phyloP scores from a whole-genome alignment of 2,329 filamentous ascomycete genomes.

The Xylariaceae sp. region DNA sequence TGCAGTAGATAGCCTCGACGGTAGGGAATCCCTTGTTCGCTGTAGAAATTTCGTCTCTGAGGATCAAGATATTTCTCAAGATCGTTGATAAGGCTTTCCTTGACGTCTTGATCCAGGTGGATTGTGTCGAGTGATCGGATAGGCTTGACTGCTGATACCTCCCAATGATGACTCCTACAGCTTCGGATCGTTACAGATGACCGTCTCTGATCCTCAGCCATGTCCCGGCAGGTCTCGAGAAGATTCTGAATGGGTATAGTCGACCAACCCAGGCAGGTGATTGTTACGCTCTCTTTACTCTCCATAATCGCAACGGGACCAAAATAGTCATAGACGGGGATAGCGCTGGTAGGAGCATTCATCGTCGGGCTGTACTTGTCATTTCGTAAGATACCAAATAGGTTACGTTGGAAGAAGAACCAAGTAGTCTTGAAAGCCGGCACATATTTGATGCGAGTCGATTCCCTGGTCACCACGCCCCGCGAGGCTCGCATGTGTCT shows the following conservation, averaged over 20 bases:
- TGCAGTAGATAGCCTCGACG: constrained; percentile 74
- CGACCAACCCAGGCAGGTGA: constrained; percentile 48
- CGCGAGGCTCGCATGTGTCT: not conserved
- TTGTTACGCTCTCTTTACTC: constrained; percentile 14
- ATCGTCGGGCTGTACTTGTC: not conserved
- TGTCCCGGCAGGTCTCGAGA: constrained; percentile 39
- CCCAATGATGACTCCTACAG: constrained; percentile 43
- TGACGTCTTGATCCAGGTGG: constrained; percentile 48
- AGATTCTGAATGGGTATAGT: constrained; percentile 41
- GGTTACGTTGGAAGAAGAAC: constrained; percentile 42
- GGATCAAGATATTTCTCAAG: constrained; percentile 66
- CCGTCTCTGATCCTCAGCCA: constrained; percentile 45
- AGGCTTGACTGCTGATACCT: constrained; percentile 44
- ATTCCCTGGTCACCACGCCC: not conserved
- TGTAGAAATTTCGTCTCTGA: constrained; percentile 66
- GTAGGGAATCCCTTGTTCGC: constrained; percentile 76
- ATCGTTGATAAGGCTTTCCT: constrained; percentile 71
- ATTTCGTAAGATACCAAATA: constrained; percentile 44
- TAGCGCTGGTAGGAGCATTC: not conserved
- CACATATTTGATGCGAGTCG: constrained; percentile 41
- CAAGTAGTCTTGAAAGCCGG: constrained; percentile 46
- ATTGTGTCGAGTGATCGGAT: constrained; percentile 44
- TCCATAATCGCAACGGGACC: not conserved
- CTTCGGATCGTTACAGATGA: constrained; percentile 45
- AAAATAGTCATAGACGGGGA: constrained; percentile 1